Base-by-base conservation (phyloP, 345 rosid genomes). In the Eucalyptus marginata region DNA sequence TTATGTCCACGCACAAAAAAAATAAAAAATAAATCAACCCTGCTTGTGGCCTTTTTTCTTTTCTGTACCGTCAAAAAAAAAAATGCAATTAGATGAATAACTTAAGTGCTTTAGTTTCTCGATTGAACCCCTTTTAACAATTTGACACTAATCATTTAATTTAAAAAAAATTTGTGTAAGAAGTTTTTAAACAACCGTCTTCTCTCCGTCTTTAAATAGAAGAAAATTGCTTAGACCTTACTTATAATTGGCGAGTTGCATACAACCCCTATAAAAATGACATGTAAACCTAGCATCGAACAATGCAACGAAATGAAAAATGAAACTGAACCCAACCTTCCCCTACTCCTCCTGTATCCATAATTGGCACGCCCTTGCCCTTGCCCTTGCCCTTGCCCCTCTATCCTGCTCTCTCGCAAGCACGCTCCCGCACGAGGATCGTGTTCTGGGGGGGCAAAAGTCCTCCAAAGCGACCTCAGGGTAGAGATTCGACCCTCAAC, bases 81-180 rank as follows among this genome's bases (percentile, higher is more conserved):
- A 3, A 56, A 56, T 8, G 2, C 68, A 59, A 59, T 59, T 59
- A 59, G 15, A 0, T 25, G 12, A 56, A 56, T 18, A 18, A 52
- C 59, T 20, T 52, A 6, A 24, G 62, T 56, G 62, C 62, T 56
- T 56, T 56, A 56, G 62, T 56, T 56, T 56, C 62, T 56, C 10
- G 62, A 56, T 56, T 10, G 62, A 24, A 56, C 62, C 62, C 62
- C 62, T 33, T 16, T 68, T 9, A 33, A 17, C 44, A 68, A 68
- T 68, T 68, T 68, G 43, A 13, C 24, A 33, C 43, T 68, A 9
- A 68, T 36, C 2, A 64, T 0, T n/a, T n/a, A 64, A 64, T 64
- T n/a, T 64, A 0, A 3, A 59, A 13, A 27, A 5, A 25, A 0
- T 5, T 12, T 27, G 31, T 59, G 4, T 59, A 12, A n/a, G 5